phyloP scores from a whole-genome alignment of 1,139 yeast genomes.

The Geotrichum bryndzae region DNA sequence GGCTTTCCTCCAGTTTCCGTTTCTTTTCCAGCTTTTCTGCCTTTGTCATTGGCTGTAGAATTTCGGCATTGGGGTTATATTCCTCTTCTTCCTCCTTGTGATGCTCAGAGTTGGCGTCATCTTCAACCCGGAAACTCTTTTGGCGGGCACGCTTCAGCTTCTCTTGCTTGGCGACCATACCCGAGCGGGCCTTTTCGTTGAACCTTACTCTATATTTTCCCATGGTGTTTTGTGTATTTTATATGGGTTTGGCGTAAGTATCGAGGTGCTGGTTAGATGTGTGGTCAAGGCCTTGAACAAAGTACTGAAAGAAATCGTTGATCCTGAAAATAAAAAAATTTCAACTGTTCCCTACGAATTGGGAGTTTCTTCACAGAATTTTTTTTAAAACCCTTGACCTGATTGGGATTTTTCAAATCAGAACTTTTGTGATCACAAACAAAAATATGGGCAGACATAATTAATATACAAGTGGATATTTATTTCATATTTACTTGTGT shows the following conservation, averaged over 20 bases:
- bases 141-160: conserved; percentile 63
- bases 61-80: conserved; percentile 55
- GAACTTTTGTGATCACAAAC: not conserved
- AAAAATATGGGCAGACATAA: not conserved
- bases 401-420: not conserved
- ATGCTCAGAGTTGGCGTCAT: conserved; percentile 29
- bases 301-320: not conserved
- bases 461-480: no score
- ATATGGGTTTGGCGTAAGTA: not conserved
- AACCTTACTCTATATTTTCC: conserved; percentile 76
- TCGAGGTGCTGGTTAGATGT: not conserved
- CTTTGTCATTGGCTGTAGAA: conserved; percentile 44
- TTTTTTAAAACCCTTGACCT: not conserved
- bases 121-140: conserved; percentile 50
- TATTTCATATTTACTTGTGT: no score
- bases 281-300: not conserved
- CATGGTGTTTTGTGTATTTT: conserved; percentile 40
- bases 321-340: conserved; percentile 3
- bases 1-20: conserved; percentile 53
- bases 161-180: conserved; percentile 76
- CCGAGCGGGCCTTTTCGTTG: conserved; percentile 81
- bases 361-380: conserved; percentile 4
- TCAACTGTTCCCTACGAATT: not conserved
- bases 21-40: conserved; percentile 62
- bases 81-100: conserved; percentile 25